phyloP scores from a whole-genome alignment of 192 early-diverging fungal species.

The Entrophospora sp. region DNA sequence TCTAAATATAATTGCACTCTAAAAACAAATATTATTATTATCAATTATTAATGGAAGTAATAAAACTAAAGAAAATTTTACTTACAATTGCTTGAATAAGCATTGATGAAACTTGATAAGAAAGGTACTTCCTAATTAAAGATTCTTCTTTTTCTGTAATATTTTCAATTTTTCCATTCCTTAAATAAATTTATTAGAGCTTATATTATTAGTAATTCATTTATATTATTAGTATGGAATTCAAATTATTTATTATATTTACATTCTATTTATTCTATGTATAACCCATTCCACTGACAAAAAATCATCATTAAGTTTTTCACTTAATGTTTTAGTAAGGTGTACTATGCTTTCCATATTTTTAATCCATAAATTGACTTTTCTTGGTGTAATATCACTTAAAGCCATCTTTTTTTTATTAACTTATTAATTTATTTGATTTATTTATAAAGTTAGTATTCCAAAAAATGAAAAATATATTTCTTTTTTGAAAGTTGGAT shows the following conservation, averaged over 20 bases:
- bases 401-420: no score
- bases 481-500: no score
- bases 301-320: slow-evolving; percentile 3
- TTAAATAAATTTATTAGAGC: background rate
- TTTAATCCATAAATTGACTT: slow-evolving; percentile 9
- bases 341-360: background rate
- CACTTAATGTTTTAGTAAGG: background rate
- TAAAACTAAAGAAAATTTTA: background rate
- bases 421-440: no score
- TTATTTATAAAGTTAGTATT: no score
- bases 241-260: no score
- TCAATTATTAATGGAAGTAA: no score
- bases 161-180: background rate
- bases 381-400: slow-evolving; percentile 10
- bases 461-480: no score
- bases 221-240: no score
- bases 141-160: background rate
- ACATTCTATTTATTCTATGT: background rate
- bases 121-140: background rate
- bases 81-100: slow-evolving; percentile 13
- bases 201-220: no score
- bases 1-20: slow-evolving; percentile 13
- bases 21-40: no score
- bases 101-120: background rate
- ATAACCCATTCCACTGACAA: background rate